phyloP scores from a whole-genome alignment of 345 rosid genomes.

The Rhizophora apiculata region DNA sequence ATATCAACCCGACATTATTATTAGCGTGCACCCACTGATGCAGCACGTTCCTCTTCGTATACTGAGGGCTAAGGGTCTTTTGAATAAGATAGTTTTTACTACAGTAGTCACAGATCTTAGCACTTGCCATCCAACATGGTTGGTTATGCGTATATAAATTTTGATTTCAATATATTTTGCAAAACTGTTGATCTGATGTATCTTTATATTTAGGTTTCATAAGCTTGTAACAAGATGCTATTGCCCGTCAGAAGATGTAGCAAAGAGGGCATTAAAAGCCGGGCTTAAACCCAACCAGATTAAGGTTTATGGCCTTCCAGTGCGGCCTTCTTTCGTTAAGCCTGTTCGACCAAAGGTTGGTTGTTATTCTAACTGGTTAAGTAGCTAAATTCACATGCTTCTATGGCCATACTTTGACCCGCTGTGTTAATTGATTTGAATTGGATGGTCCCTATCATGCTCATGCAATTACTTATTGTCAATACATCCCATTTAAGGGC shows the following conservation, averaged over 20 bases:
- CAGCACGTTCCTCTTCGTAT: conserved; percentile 99
- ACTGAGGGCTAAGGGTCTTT: conserved; percentile 79
- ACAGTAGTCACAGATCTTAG: conserved; percentile 93
- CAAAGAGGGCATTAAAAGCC: conserved; percentile 85
- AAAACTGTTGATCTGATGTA: conserved; percentile 13
- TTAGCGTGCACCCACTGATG: conserved; percentile 97
- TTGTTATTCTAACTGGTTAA: conserved; percentile 14
- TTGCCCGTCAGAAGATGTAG: conserved; percentile 89
- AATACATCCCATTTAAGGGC: not conserved
- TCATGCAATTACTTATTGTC: not conserved
- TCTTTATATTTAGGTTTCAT: conserved; percentile 68
- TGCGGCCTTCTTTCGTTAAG: conserved; percentile 94
- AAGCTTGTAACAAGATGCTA: conserved; percentile 99
- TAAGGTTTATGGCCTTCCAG: conserved; percentile 96
- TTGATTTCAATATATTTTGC: conserved; percentile 6
- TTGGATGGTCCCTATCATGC: not conserved
- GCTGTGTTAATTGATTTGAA: not conserved
- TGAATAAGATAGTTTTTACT: conserved; percentile 85
- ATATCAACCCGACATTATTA: conserved; percentile 90
- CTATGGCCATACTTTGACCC: not conserved
- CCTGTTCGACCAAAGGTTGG: conserved; percentile 88
- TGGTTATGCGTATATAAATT: conserved; percentile 18
- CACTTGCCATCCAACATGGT: conserved; percentile 99
- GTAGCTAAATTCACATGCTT: too few relatives aligned
- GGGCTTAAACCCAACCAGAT: conserved; percentile 78